These are phyloP conservation scores for Artemisia annua DNA, from an alignment of 129 eudicot species.

Conservation along the genomic window DNA sequence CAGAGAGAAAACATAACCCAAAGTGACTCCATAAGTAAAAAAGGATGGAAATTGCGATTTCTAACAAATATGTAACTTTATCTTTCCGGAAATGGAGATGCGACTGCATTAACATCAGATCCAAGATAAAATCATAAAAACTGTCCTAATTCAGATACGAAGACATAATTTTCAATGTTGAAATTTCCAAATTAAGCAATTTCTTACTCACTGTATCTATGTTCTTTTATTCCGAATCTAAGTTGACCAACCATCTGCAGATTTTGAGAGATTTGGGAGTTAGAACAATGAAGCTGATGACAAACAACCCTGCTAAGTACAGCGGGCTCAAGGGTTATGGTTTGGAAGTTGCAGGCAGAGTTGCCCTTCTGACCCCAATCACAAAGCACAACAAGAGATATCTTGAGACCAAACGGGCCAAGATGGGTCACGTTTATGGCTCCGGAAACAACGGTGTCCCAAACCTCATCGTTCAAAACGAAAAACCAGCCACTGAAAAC, in stretches of 20 bases:
- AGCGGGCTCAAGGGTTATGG: slow-evolving; percentile 97
- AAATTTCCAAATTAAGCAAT: neutral
- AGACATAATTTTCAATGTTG: neutral
- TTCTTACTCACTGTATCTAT: neutral
- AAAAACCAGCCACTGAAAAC: slow-evolving; percentile 29
- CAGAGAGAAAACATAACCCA: too few species aligned
- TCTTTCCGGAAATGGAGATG: neutral
- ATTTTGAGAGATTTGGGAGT: slow-evolving; percentile 95
- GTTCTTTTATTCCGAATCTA: neutral
- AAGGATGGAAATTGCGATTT: neutral
- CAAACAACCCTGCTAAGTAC: slow-evolving; percentile 95
- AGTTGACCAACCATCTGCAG: slow-evolving; percentile 42
- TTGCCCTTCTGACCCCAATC: slow-evolving; percentile 81
- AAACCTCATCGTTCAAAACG: slow-evolving; percentile 38
- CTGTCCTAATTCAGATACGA: neutral
- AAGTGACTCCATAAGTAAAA: neutral
- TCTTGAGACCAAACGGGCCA: slow-evolving; percentile 83
- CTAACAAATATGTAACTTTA: neutral
- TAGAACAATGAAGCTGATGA: slow-evolving; percentile 93
- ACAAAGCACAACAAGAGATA: slow-evolving; percentile 85
- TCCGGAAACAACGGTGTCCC: slow-evolving; percentile 41
- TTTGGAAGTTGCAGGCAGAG: slow-evolving; percentile 77
- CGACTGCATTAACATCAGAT: neutral
- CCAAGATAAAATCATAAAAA: neutral
- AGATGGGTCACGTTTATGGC: slow-evolving; percentile 92